These are phyloP conservation scores for Rosa persica DNA, from an alignment of 306 rosid genomes.

Conservation along the genomic window DNA sequence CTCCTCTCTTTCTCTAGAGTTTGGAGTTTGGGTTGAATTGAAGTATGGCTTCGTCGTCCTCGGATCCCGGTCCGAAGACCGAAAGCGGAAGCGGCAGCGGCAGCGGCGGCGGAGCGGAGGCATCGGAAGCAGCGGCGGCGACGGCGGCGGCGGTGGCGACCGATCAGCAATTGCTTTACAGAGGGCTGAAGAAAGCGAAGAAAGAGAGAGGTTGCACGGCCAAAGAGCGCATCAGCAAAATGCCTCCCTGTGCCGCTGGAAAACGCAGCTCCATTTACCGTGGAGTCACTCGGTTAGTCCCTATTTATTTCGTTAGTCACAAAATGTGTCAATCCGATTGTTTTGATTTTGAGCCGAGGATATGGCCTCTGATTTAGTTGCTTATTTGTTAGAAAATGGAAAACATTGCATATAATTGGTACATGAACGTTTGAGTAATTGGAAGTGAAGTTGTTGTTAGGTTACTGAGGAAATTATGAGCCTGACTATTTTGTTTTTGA, in stretches of 20 bases:
- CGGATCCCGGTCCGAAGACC: conserved; percentile 69
- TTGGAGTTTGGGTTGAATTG: conserved; percentile 1
- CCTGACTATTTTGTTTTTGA: no score
- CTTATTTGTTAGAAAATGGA: neutral
- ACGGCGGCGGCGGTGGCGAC: conserved; percentile 38
- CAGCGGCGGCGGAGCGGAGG: conserved; percentile 31
- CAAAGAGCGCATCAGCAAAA: conserved; percentile 94
- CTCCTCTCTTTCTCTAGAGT: conserved; percentile 37
- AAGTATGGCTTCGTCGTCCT: conserved; percentile 86
- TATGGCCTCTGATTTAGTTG: neutral
- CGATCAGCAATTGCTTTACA: conserved; percentile 71
- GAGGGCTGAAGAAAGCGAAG: conserved; percentile 92
- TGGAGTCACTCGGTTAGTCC: conserved; percentile 85
- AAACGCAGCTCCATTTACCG: conserved; percentile 98
- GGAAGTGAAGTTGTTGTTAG: neutral
- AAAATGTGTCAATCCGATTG: neutral
- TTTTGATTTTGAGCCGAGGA: neutral
- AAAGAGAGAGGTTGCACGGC: conserved; percentile 95
- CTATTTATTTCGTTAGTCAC: conserved; percentile 21
- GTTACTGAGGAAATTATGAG: neutral
- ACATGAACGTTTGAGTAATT: neutral
- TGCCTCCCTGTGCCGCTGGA: conserved; percentile 99
- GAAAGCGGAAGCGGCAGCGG: conserved; percentile 42
- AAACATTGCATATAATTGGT: neutral
- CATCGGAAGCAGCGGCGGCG: conserved; percentile 46